Conservation (phyloP, 2,329 filamentous ascomycete species). For the Claviceps capensis region DNA sequence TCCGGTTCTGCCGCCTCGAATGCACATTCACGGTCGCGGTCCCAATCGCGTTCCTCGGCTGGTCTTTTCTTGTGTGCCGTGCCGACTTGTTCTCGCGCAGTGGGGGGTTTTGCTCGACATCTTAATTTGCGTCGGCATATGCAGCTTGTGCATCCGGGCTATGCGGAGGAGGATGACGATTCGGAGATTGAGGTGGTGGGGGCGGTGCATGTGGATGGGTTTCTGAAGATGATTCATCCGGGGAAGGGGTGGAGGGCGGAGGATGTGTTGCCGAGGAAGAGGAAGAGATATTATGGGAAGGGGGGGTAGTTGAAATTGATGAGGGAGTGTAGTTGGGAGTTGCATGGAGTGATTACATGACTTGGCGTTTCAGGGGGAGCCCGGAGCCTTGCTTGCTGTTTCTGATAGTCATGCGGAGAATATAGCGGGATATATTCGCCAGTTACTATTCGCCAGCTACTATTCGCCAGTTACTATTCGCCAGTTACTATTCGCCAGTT, state of each 20-base stretch:
- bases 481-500: no score
- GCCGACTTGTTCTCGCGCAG: conserved; percentile 21
- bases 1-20: background rate
- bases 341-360: background rate
- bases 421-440: no score
- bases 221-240: conserved; percentile 41
- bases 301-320: conserved; percentile 4
- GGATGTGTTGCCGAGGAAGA: conserved; percentile 17
- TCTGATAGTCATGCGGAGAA: no score
- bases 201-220: conserved; percentile 55
- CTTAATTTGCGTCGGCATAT: conserved; percentile 26
- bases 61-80: conserved; percentile 25
- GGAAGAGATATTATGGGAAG: conserved; percentile 14
- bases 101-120: conserved; percentile 21
- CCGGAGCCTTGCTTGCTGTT: no score
- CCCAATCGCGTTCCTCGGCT: conserved; percentile 15
- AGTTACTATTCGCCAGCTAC: no score
- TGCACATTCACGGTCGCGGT: background rate
- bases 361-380: background rate
- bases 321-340: conserved; percentile 1
- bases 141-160: conserved; percentile 24
- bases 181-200: conserved; percentile 43
- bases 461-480: no score
- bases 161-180: conserved; percentile 20
- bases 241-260: conserved; percentile 33